These are phyloP conservation scores for Galerina marginata DNA, from an alignment of 768 basidiomycete genomes.

Conservation along the genomic window DNA sequence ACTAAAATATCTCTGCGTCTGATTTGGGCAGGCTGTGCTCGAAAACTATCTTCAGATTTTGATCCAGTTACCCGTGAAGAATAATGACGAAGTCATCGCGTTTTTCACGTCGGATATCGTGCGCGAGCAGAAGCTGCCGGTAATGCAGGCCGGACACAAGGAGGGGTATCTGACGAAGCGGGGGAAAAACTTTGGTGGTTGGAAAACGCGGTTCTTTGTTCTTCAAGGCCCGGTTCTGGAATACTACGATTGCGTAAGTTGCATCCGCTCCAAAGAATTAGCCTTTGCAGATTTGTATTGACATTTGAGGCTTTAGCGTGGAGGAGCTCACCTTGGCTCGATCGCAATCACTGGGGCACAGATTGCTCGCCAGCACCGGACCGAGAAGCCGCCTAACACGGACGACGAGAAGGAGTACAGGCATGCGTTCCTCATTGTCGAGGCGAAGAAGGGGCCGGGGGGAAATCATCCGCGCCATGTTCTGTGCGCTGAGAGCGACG, in stretches of 20 bases:
- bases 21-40: constrained; percentile 60
- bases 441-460: constrained; percentile 75
- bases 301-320: constrained; percentile 56
- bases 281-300: constrained; percentile 7
- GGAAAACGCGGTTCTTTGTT: constrained; percentile 96
- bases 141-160: constrained; percentile 84
- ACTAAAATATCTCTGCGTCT: constrained; percentile 9
- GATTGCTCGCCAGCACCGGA: constrained; percentile 91
- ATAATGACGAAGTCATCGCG: constrained; percentile 87
- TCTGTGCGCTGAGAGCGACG: constrained; percentile 94
- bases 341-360: constrained; percentile 92
- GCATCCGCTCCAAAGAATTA: constrained; percentile 7
- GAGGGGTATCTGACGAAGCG: constrained; percentile 96
- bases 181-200: constrained; percentile 97
- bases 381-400: constrained; percentile 50
- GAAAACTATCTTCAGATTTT: constrained; percentile 88
- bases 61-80: constrained; percentile 81
- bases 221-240: constrained; percentile 89
- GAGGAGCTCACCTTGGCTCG: constrained; percentile 89
- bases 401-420: constrained; percentile 94
- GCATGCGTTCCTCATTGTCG: constrained; percentile 97
- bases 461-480: constrained; percentile 84
- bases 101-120: constrained; percentile 93
- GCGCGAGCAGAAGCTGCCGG: constrained; percentile 74
- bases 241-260: constrained; percentile 93